Conservation (phyloP, 495 filamentous ascomycete species). For the Penicillium riverlandense region DNA sequence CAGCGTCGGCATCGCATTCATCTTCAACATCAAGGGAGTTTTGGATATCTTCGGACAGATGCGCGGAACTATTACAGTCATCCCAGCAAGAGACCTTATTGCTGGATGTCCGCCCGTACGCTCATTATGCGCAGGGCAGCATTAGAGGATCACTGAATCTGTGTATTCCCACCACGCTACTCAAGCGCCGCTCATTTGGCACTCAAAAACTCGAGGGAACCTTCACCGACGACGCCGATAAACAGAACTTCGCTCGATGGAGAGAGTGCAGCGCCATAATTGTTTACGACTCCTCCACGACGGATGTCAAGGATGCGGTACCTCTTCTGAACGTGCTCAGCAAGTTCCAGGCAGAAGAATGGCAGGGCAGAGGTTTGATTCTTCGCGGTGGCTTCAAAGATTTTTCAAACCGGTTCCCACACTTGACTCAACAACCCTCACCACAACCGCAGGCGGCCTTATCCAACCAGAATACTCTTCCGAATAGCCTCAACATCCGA, state of each 20-base stretch:
- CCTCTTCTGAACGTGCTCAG: constrained; percentile 78
- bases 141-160: constrained; percentile 79
- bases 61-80: constrained; percentile 59
- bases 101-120: constrained; percentile 83
- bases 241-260: constrained; percentile 72
- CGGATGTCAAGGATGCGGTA: constrained; percentile 67
- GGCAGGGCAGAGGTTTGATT: constrained; percentile 64
- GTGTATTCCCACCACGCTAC: constrained; percentile 88
- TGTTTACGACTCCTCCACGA: constrained; percentile 76
- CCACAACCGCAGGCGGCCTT: constrained; percentile 8
- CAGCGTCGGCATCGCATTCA: constrained; percentile 5
- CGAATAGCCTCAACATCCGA: constrained; percentile 39
- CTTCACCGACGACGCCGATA: constrained; percentile 69
- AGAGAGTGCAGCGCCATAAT: constrained; percentile 64
- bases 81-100: constrained; percentile 55
- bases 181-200: constrained; percentile 88
- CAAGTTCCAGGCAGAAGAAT: constrained; percentile 85
- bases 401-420: constrained; percentile 45
- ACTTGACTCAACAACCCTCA: constrained; percentile 20
- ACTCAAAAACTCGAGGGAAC: constrained; percentile 84
- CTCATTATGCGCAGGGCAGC: constrained; percentile 68
- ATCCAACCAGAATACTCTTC: constrained; percentile 14
- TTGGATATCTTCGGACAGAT: constrained; percentile 56
- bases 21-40: neutral
- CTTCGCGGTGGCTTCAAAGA: constrained; percentile 52